A percentile compares a stretch with the other conserved stretches of the same genome.
Evolutionary conservation across 2,329 filamentous ascomycete genomes (phyloP).

Genomic region (Capronia epimyces): DNA sequence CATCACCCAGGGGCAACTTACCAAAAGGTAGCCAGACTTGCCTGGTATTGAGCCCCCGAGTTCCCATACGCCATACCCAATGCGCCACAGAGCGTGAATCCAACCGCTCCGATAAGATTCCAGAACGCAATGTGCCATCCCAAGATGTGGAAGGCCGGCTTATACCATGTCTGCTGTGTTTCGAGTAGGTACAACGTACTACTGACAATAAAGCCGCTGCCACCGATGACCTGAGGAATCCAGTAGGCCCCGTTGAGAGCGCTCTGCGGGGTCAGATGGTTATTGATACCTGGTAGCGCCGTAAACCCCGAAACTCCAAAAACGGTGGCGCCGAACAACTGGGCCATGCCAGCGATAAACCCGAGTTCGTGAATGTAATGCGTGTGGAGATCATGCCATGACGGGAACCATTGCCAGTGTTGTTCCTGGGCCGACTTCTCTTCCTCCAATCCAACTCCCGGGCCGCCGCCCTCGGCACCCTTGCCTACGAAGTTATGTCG

Average conservation of each 20-base stretch:
- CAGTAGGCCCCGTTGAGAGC: constrained; percentile 55
- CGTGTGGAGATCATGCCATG: constrained; percentile 50
- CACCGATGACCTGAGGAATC: constrained; percentile 59
- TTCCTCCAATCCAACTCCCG: background rate
- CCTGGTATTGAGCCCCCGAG: constrained; percentile 43
- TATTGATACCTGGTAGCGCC: constrained; percentile 52
- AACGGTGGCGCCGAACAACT: constrained; percentile 55
- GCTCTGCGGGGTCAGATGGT: constrained; percentile 42
- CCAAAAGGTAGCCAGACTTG: constrained; percentile 45
- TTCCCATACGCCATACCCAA: constrained; percentile 45
- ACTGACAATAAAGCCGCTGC: constrained; percentile 56
- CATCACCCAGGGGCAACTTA: constrained; percentile 26
- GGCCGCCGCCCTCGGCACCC: constrained; percentile 10
- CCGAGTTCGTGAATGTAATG: constrained; percentile 60
- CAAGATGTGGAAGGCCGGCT: constrained; percentile 51
- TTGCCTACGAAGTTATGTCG: constrained; percentile 36
- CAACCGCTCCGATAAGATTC: constrained; percentile 60
- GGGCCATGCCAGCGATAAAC: constrained; percentile 55
- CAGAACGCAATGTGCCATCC: constrained; percentile 64
- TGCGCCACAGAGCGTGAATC: constrained; percentile 58
- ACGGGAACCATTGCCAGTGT: constrained; percentile 58
- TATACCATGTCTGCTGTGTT: constrained; percentile 59
- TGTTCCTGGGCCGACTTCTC: constrained; percentile 4
- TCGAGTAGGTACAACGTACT: constrained; percentile 60
- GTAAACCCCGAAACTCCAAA: constrained; percentile 62